Evolutionary conservation across 2,329 filamentous ascomycete genomes (phyloP), one percentile per base, ranked within the genome.

Genomic region (Fusarium begoniae): DNA sequence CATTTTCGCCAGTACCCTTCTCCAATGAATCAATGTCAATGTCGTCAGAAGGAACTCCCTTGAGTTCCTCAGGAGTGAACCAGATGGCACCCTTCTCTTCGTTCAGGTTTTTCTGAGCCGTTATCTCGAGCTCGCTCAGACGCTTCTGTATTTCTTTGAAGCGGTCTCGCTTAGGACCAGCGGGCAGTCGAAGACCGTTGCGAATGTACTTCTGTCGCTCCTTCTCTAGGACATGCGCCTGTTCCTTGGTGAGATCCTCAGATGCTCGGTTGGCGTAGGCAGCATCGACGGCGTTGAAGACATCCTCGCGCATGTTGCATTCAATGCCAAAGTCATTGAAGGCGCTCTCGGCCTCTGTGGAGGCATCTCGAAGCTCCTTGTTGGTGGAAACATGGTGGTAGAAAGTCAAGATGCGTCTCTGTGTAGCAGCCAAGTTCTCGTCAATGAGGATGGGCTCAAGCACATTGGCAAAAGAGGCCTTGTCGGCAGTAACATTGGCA

Each of bases 71-170:
- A 7, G 83, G 86, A 3, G 92, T 93, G 77, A 96, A 92, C 93
- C 93, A 96, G 59, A 95, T 84, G 5, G 91, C 92, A n/a, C 92
- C 92, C 76, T 91, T 91, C 84, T 96, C 94, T 82, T 96, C 93
- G 79, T 95, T 95, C 66, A 96, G 85, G 77, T 92, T 93, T 85
- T 94, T 95, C 79, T 93, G 90, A 82, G 94, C 94, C 64, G 90
- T 87, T 68, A 95, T 95, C 78, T 89, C 87, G 75, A 96, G 88
- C 80, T 92, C 89, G 74, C 91, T 93, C 63, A 96, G 85, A 18
- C 93, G 86, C 87, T 94, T 94, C 88, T 94, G 94, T 83, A 96
- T 95, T 82, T 92, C 92, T 86, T 95, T 96, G 88, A 96, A 96
- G 50, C 93, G 89, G 76, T 95, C 93, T 70, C 93, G 85, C 84